Evolutionary conservation across 208 protist genomes (phyloP).

Genomic region (Trypanosoma platydactyli): DNA sequence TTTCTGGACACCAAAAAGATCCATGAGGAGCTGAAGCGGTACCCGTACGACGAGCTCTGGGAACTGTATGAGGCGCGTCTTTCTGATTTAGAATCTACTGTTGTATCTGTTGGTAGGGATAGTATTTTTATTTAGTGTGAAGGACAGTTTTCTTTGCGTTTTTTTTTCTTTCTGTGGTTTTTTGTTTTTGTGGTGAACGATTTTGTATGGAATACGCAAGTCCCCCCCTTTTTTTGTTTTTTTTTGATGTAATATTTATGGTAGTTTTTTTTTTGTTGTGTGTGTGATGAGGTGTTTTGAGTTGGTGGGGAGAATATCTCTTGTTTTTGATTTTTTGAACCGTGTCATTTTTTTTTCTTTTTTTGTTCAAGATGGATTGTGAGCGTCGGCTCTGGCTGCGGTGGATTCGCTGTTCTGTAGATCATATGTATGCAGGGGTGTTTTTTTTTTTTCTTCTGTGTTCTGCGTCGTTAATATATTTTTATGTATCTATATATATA

Average conservation of each 20-base stretch:
- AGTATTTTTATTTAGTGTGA: no score
- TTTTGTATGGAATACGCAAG: neutral
- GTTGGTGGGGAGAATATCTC: no score
- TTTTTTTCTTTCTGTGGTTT: neutral
- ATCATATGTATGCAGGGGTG: neutral
- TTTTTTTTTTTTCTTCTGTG: no score
- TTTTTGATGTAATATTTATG: neutral
- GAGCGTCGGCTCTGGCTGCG: no score
- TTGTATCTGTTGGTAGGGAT: no score
- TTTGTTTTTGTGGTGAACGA: neutral
- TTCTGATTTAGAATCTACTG: no score
- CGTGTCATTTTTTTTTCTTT: neutral
- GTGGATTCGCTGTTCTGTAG: neutral
- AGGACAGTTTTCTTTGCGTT: no score
- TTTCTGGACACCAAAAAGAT: no score
- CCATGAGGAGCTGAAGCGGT: neutral
- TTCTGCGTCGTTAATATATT: neutral
- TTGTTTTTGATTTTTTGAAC: neutral
- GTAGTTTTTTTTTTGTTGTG: neutral
- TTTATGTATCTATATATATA: conserved; percentile 5
- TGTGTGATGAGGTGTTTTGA: neutral
- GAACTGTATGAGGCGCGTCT: neutral
- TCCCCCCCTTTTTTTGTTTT: neutral
- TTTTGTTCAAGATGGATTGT: neutral
- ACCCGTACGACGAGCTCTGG: neutral